phyloP scores from a whole-genome alignment of 1,284 basidiomycete species.

The Moesziomyces antarcticus region DNA sequence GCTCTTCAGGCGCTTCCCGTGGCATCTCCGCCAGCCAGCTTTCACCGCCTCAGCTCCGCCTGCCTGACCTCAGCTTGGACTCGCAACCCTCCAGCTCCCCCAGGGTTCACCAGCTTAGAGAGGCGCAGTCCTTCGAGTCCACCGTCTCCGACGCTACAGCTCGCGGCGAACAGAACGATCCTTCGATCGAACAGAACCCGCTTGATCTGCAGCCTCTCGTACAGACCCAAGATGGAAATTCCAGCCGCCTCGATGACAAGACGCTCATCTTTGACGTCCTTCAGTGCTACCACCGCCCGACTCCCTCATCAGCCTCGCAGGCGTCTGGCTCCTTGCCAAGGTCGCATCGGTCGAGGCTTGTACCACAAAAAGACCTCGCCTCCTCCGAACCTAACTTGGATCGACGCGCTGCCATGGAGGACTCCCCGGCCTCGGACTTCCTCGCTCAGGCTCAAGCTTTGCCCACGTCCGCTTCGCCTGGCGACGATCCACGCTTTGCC shows the following conservation, averaged over 20 bases:
- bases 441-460: slow-evolving; percentile 35
- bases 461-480: slow-evolving; percentile 44
- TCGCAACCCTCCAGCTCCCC: slow-evolving; percentile 20
- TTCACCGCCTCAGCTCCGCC: slow-evolving; percentile 18
- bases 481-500: slow-evolving; percentile 60
- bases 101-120: slow-evolving; percentile 38
- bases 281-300: slow-evolving; percentile 40
- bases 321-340: background rate
- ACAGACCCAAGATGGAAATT: background rate
- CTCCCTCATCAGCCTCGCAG: background rate
- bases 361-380: background rate
- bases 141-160: slow-evolving; percentile 40
- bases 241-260: background rate
- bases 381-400: background rate
- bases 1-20: slow-evolving; percentile 13
- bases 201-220: slow-evolving; percentile 29
- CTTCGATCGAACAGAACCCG: slow-evolving; percentile 15
- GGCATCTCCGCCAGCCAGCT: background rate
- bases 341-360: background rate
- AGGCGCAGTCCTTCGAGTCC: slow-evolving; percentile 48
- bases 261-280: slow-evolving; percentile 54
- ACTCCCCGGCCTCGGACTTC: slow-evolving; percentile 12
- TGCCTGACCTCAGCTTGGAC: slow-evolving; percentile 38
- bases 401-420: background rate
- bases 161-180: slow-evolving; percentile 16